Evolutionary conservation across 257 asterid species (phyloP).

Genomic region (Salvia miltiorrhiza): DNA sequence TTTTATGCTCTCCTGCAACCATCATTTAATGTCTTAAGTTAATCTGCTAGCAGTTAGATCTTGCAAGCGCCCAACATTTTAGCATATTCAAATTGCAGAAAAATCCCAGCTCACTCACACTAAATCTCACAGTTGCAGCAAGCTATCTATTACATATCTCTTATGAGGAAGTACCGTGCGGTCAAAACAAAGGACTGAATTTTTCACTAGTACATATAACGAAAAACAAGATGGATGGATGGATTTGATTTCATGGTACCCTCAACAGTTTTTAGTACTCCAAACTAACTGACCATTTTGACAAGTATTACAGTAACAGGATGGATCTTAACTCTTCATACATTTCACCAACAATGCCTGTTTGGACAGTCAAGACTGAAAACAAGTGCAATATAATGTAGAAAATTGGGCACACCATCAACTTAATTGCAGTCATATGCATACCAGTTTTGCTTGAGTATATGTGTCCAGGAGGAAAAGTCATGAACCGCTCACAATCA

Average conservation of each 20-base stretch:
- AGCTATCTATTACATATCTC: not conserved
- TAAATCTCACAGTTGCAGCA: constrained; percentile 2
- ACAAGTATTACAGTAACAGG: not conserved
- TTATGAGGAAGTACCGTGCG: not conserved
- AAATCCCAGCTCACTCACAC: not conserved
- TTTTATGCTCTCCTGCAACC: constrained; percentile 67
- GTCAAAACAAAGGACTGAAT: not conserved
- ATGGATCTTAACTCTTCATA: constrained; percentile 3
- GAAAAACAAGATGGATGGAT: not conserved
- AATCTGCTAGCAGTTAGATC: constrained; percentile 11
- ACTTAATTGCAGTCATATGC: constrained; percentile 14
- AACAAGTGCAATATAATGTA: not conserved
- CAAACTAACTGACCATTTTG: not conserved
- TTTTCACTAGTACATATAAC: constrained; percentile 11
- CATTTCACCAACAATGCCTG: not conserved
- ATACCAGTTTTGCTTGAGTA: constrained; percentile 93
- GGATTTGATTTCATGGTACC: constrained; percentile 7
- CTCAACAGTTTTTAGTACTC: not conserved
- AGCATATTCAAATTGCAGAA: not conserved
- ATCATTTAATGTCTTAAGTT: constrained; percentile 19
- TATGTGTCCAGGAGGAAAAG: constrained; percentile 93
- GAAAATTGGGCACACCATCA: constrained; percentile 4
- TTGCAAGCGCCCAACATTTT: constrained; percentile 5
- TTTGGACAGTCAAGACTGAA: constrained; percentile 7
- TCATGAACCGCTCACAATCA: constrained; percentile 89